Base-by-base conservation (phyloP, 352 stramenopile genomes). In the Phytophthora kernoviae region DNA sequence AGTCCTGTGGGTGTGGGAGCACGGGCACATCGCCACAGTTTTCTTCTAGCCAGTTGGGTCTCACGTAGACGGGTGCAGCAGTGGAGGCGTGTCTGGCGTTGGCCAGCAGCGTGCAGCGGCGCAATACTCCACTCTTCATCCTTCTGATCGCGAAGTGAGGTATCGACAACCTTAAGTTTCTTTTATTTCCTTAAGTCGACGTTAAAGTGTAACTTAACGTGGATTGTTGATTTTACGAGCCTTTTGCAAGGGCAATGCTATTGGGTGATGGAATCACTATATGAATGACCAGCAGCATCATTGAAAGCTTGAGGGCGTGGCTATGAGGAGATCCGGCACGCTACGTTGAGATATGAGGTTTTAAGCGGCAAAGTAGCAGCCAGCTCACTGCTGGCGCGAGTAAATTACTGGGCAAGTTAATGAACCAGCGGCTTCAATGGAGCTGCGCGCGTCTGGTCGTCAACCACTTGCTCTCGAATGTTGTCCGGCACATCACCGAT, bases 361-460 rank as follows among this genome's bases (percentile, higher is more conserved):
- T 55, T 33, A 42, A 20, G 46, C 9, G 30, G 20, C 5, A 9
- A 17, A 43, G 24, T 2, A 46, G 41, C 36, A 24, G 9, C 5
- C 34, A 34, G 22, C 20, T 36, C 14, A 26, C 36, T 44, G 24
- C 36, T 21, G 27, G 45, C 21, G 17, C 50, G 39, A 60, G 69
- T 76, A 76, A 74, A 82, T 80, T 86, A 75, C 39, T 54, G 27
- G 33, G 42, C 24, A n/a, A 26, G 36, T 77, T 94, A 98, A 68
- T 98, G 94, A 50, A 91, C 82, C 6, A 98, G 79, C 22, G 92
- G 90, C 64, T 97, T 97, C 20, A 98, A 73, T 6, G 91, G 91
- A 17, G 91, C 76, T 7, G 88, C 94, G 48, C 85, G 74, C 27
- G 94, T 87, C 65, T 91, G 79, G 56, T 91, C 88, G 51, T 97